phyloP scores from a whole-genome alignment of 352 stramenopile genomes.

The Globisporangium nunn region DNA sequence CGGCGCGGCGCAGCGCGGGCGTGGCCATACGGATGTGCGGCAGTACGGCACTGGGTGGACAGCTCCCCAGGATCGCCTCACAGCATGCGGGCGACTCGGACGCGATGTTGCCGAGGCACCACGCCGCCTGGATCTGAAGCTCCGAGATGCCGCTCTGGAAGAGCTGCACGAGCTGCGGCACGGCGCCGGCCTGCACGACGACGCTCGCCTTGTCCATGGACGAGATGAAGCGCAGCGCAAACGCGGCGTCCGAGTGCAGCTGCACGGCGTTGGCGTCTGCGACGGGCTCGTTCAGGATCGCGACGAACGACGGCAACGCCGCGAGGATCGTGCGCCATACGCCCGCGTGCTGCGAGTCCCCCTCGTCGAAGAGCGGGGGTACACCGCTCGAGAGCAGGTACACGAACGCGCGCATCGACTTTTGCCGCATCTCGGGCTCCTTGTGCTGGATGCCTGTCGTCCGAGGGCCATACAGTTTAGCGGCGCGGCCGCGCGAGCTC shows the following conservation, averaged over 20 bases:
- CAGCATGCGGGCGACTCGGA: slow-evolving; percentile 69
- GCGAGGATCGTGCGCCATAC: slow-evolving; percentile 78
- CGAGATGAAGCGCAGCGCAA: slow-evolving; percentile 82
- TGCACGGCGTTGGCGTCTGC: slow-evolving; percentile 55
- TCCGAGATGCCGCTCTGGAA: slow-evolving; percentile 85
- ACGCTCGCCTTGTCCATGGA: slow-evolving; percentile 82
- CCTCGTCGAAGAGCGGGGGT: slow-evolving; percentile 76
- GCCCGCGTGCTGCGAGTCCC: slow-evolving; percentile 73
- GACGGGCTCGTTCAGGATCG: slow-evolving; percentile 68
- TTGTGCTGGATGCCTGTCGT: slow-evolving; percentile 66
- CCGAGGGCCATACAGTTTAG: not conserved
- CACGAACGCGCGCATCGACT: slow-evolving; percentile 83
- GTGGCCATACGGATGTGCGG: slow-evolving; percentile 84
- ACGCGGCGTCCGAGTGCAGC: slow-evolving; percentile 80
- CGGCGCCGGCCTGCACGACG: slow-evolving; percentile 64
- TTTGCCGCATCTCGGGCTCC: slow-evolving; percentile 62
- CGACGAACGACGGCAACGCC: slow-evolving; percentile 74
- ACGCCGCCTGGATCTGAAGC: slow-evolving; percentile 83
- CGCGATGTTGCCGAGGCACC: slow-evolving; percentile 83
- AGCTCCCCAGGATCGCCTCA: slow-evolving; percentile 64
- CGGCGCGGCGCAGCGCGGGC: slow-evolving; percentile 59
- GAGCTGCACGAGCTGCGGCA: slow-evolving; percentile 74
- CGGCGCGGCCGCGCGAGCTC: not conserved
- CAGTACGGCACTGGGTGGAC: slow-evolving; percentile 58
- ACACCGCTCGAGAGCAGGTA: slow-evolving; percentile 83